Base-by-base conservation (phyloP, 257 asterid genomes). In the Ehretia macrophylla region DNA sequence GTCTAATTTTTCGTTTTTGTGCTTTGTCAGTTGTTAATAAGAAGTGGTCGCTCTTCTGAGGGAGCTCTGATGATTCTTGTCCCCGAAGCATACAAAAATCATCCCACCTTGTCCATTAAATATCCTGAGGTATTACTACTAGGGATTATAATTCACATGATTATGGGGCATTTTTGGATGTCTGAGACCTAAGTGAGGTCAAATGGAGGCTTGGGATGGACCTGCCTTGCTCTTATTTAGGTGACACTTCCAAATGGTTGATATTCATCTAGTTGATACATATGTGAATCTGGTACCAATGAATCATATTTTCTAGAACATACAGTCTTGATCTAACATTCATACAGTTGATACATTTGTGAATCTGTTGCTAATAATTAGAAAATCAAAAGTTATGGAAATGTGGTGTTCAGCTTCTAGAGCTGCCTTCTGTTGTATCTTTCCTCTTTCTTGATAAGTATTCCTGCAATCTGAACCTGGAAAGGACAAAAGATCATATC, bases 191-290 rank as follows among this genome's bases (percentile, higher is more conserved):
- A 12, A 47, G 19, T 16, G 51, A 1, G 19, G 99, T 75, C 97
- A 89, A 76, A 93, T 93, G 99, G 99, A 93, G 77, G 86, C 99
- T 55, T 93, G 99, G 99, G 99, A 93, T 77, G 99, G 99, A 67
- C 99, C 99, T 77, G 99, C 99, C 67, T 81, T 93, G 74, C 85
- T 93, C 55, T 77, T 93, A 77, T 93, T 93, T 88, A 86, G 99
- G 99, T 93, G 77, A 81, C 58, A 60, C 40, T 59, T 68, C 71
- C 39, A 14, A 5, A 42, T 16, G 38, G 35, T 32, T 50, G 37
- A 16, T 40, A 10, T 51, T 16, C 12, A 42, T 32, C 6, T 47
- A 16, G 17, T 17, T 27, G 45, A 51, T 20, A 21, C 11, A 21
- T 22, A 14, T 21, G 0, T 17, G 20, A n/a, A 17, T 49, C 54